Percentiles rank a stretch among this genome's conserved stretches.
Conservation (phyloP, 192 early-diverging fungal genomes). For the Spizellomyces sp. region DNA sequence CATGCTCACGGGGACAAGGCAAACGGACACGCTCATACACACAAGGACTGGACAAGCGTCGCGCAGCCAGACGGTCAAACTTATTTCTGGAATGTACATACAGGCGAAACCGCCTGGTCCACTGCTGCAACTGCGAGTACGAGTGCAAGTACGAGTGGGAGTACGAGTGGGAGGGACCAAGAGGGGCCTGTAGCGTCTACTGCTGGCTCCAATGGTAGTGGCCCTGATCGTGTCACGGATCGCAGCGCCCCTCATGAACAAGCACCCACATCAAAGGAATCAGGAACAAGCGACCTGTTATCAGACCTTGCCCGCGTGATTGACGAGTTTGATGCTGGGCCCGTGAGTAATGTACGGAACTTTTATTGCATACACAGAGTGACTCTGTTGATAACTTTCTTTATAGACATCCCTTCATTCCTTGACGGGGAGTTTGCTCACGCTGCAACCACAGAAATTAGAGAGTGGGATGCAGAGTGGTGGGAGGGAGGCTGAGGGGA, state of each 20-base stretch:
- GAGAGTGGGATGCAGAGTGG: too few species aligned
- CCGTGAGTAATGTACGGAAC: too few species aligned
- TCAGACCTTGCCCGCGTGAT: conserved; percentile 5
- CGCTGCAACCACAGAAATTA: too few species aligned
- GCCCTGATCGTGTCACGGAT: background rate
- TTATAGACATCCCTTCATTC: too few species aligned
- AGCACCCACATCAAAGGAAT: too few species aligned
- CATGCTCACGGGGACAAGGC: background rate
- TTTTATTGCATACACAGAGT: too few species aligned
- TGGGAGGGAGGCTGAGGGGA: too few species aligned
- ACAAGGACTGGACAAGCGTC: conserved; percentile 33
- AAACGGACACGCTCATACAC: background rate
- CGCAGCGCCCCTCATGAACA: too few species aligned
- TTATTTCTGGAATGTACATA: conserved; percentile 56
- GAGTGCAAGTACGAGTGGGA: too few species aligned
- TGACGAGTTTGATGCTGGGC: conserved; percentile 1
- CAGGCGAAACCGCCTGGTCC: conserved; percentile 51
- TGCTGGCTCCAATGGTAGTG: background rate
- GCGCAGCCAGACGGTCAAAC: conserved; percentile 32
- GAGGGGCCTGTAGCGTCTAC: background rate
- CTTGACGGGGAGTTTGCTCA: too few species aligned
- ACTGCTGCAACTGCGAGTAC: too few species aligned
- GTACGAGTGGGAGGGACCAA: background rate
- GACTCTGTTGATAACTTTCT: too few species aligned
- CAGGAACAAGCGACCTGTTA: conserved; percentile 6